Evolutionary conservation across 345 rosid genomes (phyloP).

Genomic region (Pistacia atlantica): DNA sequence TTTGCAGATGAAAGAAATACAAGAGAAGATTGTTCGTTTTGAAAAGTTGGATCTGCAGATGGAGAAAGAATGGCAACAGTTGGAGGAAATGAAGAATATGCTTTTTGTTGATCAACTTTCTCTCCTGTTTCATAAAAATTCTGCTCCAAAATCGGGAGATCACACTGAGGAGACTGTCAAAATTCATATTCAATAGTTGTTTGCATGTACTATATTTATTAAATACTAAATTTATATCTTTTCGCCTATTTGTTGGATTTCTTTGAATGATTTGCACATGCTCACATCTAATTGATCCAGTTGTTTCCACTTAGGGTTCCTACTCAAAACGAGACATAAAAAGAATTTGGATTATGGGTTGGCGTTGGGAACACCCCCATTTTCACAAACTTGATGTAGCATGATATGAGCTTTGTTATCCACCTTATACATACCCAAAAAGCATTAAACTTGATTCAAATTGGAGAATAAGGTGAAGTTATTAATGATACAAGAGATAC

Average conservation of each 20-base stretch:
- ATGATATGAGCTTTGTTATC: too few species aligned
- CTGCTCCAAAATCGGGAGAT: slow-evolving; percentile 38
- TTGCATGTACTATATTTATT: background rate
- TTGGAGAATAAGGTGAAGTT: too few species aligned
- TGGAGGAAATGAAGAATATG: slow-evolving; percentile 74
- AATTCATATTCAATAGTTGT: slow-evolving; percentile 16
- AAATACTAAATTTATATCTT: background rate
- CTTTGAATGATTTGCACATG: background rate
- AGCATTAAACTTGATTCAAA: too few species aligned
- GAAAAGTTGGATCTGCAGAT: slow-evolving; percentile 80
- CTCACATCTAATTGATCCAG: too few species aligned
- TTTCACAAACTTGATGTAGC: too few species aligned
- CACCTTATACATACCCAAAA: too few species aligned
- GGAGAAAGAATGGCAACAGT: slow-evolving; percentile 83
- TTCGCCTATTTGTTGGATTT: background rate
- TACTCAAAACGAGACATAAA: too few species aligned
- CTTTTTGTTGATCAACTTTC: slow-evolving; percentile 78
- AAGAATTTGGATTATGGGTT: too few species aligned
- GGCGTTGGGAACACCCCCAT: too few species aligned
- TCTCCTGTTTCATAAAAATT: slow-evolving; percentile 51
- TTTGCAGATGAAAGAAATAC: slow-evolving; percentile 76
- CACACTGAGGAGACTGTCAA: slow-evolving; percentile 37
- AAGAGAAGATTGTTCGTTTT: slow-evolving; percentile 59
- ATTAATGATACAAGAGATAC: too few species aligned
- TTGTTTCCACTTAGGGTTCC: background rate